These are phyloP conservation scores for Raffaelea ambrosiae DNA, from an alignment of 2,329 filamentous ascomycete genomes.

Conservation along the genomic window DNA sequence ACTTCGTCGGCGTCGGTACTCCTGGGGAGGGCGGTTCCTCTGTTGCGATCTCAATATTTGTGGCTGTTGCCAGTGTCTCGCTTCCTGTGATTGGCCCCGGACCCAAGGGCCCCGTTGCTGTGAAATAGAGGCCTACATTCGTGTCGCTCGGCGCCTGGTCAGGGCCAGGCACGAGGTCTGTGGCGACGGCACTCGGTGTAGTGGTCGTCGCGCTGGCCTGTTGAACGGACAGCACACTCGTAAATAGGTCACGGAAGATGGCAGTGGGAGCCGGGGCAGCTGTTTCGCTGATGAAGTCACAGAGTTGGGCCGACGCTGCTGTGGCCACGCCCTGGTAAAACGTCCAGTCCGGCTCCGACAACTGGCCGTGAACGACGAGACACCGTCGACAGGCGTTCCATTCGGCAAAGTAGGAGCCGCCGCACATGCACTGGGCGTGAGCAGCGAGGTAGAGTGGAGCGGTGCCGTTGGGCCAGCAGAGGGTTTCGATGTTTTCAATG, in stretches of 20 bases:
- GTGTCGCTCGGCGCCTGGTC: constrained; percentile 22
- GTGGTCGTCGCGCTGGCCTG: constrained; percentile 7
- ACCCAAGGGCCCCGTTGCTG: constrained; percentile 13
- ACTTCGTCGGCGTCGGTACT: no score
- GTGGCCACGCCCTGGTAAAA: constrained; percentile 25
- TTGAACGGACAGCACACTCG: constrained; percentile 19
- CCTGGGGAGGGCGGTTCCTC: constrained; percentile 2
- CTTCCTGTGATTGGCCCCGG: constrained; percentile 32
- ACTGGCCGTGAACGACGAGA: constrained; percentile 28
- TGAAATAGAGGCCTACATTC: constrained; percentile 32
- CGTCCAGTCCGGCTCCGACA: constrained; percentile 22
- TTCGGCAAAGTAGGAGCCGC: constrained; percentile 31
- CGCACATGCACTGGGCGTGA: constrained; percentile 29
- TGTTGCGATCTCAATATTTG: constrained; percentile 10
- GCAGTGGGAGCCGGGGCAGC: constrained; percentile 22
- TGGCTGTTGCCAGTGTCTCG: constrained; percentile 25
- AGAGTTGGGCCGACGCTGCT: constrained; percentile 25
- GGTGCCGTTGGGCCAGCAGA: constrained; percentile 25
- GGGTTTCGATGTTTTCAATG: constrained; percentile 23
- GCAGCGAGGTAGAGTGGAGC: constrained; percentile 16
- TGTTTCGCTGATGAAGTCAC: constrained; percentile 14
- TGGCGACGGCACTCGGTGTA: no score
- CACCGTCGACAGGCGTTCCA: constrained; percentile 32
- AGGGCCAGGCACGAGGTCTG: no score
- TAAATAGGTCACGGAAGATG: constrained; percentile 24